Percentiles rank a stretch among this genome's conserved stretches.
These are phyloP conservation scores for Lasiodiplodia sp. DNA, from an alignment of 2,329 filamentous ascomycete species.

Conservation along the genomic window DNA sequence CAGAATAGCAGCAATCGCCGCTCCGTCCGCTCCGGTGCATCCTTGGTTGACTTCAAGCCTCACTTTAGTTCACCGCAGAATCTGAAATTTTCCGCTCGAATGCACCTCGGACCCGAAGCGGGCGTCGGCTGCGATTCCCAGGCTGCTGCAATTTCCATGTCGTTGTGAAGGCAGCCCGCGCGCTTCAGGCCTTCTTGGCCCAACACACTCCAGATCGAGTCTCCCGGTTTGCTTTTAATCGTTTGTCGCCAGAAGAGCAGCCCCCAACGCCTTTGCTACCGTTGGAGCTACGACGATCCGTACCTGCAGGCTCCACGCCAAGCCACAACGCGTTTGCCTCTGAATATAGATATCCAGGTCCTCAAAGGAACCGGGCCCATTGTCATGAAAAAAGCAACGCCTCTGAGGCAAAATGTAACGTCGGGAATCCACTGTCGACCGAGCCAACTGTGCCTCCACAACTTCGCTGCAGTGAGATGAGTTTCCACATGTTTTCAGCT, in stretches of 20 bases:
- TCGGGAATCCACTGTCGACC: background rate
- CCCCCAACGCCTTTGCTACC: background rate
- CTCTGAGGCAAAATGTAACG: background rate
- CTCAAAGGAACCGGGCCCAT: background rate
- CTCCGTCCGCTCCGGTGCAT: background rate
- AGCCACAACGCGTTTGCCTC: conserved; percentile 17
- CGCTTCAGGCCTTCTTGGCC: conserved; percentile 5
- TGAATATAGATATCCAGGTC: conserved; percentile 6
- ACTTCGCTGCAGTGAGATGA: background rate
- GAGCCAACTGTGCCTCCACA: background rate
- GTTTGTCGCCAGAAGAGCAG: conserved; percentile 1
- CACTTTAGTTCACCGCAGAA: background rate
- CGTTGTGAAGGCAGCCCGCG: background rate
- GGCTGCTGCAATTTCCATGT: background rate
- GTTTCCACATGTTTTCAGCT: conserved; percentile 18
- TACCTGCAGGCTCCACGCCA: background rate
- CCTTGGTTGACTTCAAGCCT: background rate
- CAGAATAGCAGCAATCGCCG: conserved; percentile 15
- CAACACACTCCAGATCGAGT: background rate
- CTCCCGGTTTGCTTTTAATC: background rate
- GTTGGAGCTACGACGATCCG: background rate
- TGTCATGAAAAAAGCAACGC: background rate
- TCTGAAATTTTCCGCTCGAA: background rate
- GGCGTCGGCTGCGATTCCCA: background rate
- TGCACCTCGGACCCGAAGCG: background rate